These are phyloP conservation scores for Aureobasidium namibiae DNA, from an alignment of 2,329 filamentous ascomycete species.

Conservation along the genomic window DNA sequence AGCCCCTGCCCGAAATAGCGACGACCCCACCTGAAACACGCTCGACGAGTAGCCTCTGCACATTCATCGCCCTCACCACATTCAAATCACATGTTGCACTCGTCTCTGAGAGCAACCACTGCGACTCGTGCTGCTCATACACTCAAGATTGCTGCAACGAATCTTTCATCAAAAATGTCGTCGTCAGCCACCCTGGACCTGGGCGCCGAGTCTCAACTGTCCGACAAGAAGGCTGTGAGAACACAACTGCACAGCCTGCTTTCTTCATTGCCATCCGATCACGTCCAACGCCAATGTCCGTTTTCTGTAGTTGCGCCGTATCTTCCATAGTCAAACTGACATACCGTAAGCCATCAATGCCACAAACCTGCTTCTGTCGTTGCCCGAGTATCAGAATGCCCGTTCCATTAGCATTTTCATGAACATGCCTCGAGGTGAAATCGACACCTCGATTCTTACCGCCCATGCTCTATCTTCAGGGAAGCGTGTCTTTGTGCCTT, in stretches of 20 bases:
- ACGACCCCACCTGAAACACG: neutral
- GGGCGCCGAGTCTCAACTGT: slow-evolving; percentile 14
- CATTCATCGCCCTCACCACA: neutral
- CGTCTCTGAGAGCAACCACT: neutral
- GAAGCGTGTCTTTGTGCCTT: slow-evolving; percentile 88
- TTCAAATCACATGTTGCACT: neutral
- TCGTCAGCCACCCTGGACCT: neutral
- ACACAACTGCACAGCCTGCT: slow-evolving; percentile 61
- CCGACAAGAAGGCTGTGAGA: slow-evolving; percentile 64
- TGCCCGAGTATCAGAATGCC: slow-evolving; percentile 69
- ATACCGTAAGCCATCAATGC: slow-evolving; percentile 51
- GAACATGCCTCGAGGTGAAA: slow-evolving; percentile 82
- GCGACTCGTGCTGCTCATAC: neutral
- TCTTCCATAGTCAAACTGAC: slow-evolving; percentile 10
- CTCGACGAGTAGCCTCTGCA: neutral
- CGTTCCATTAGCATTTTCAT: slow-evolving; percentile 76
- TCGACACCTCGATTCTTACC: slow-evolving; percentile 77
- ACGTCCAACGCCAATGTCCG: slow-evolving; percentile 63
- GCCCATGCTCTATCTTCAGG: slow-evolving; percentile 66
- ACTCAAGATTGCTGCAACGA: neutral
- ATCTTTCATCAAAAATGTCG: neutral
- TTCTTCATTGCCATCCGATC: slow-evolving; percentile 51
- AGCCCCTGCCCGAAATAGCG: slow-evolving; percentile 7
- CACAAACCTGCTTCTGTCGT: slow-evolving; percentile 55
- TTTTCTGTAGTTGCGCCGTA: slow-evolving; percentile 9